phyloP scores from a whole-genome alignment of 1,284 basidiomycete genomes.

The Amylostereum areolatum region DNA sequence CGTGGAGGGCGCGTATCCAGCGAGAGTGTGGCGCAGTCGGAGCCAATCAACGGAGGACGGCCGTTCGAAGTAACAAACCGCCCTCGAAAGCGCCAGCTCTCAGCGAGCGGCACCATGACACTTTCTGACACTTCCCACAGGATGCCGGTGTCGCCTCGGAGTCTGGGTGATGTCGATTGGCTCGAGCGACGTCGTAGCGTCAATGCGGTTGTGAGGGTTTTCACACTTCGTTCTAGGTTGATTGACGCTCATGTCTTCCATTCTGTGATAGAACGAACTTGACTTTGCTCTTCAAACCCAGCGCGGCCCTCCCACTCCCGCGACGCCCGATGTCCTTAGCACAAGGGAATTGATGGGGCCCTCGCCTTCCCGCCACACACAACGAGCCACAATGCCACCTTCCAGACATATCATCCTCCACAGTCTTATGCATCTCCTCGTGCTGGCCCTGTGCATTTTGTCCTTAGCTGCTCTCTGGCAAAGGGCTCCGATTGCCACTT shows the following conservation, averaged over 20 bases:
- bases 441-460: slow-evolving; percentile 54
- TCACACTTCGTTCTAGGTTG: slow-evolving; percentile 11
- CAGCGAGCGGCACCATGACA: slow-evolving; percentile 39
- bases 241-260: slow-evolving; percentile 10
- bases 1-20: slow-evolving; percentile 39
- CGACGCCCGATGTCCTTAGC: slow-evolving; percentile 43
- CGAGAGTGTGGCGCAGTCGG: slow-evolving; percentile 41
- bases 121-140: slow-evolving; percentile 32
- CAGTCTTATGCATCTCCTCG: slow-evolving; percentile 47
- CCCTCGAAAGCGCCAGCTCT: slow-evolving; percentile 44
- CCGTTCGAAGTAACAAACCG: slow-evolving; percentile 72
- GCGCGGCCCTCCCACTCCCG: slow-evolving; percentile 40
- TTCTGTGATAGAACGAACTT: slow-evolving; percentile 49
- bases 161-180: slow-evolving; percentile 70
- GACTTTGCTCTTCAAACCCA: slow-evolving; percentile 49
- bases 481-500: slow-evolving; percentile 46
- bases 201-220: slow-evolving; percentile 53
- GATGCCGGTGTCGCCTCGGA: slow-evolving; percentile 35
- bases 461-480: slow-evolving; percentile 54
- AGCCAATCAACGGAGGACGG: slow-evolving; percentile 15
- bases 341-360: slow-evolving; percentile 32
- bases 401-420: slow-evolving; percentile 38
- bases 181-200: slow-evolving; percentile 62
- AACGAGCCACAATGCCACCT: slow-evolving; percentile 33
- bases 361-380: slow-evolving; percentile 13